Conservation (phyloP, 192 early-diverging fungal species). For the Umbelopsis vinacea region DNA sequence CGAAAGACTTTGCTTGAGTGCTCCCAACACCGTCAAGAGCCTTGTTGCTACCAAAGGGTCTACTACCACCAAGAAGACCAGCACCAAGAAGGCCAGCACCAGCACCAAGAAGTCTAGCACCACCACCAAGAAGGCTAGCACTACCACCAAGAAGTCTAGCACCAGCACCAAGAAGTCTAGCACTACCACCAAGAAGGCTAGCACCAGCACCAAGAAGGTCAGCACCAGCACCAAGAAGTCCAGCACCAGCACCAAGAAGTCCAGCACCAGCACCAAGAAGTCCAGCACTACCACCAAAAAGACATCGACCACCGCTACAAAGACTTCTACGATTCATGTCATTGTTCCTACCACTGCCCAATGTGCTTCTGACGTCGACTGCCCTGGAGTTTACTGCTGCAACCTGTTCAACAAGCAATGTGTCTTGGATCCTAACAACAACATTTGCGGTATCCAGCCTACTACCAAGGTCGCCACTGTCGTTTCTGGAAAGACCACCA, state of each 20-base stretch:
- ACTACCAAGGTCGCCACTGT: slow-evolving; percentile 17
- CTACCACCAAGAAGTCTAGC: no score
- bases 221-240: slow-evolving; percentile 14
- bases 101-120: background rate
- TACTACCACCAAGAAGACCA: slow-evolving; percentile 17
- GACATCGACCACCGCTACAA: slow-evolving; percentile 15
- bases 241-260: slow-evolving; percentile 19
- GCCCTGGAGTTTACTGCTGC: slow-evolving; percentile 30
- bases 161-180: slow-evolving; percentile 10
- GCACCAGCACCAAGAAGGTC: slow-evolving; percentile 14
- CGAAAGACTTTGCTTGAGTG: slow-evolving; percentile 30
- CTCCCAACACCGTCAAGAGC: slow-evolving; percentile 8
- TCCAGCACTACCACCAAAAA: background rate
- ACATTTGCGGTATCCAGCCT: slow-evolving; percentile 32
- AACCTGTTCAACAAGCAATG: slow-evolving; percentile 29
- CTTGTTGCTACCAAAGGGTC: slow-evolving; percentile 5
- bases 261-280: slow-evolving; percentile 15
- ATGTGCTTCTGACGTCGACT: slow-evolving; percentile 25
- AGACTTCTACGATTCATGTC: background rate
- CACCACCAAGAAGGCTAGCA: slow-evolving; percentile 10
- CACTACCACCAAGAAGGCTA: background rate
- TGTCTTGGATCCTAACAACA: slow-evolving; percentile 30
- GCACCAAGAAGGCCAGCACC: background rate
- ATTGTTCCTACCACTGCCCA: slow-evolving; percentile 23
- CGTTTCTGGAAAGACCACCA: slow-evolving; percentile 4